phyloP scores from a whole-genome alignment of 768 basidiomycete species.

The Suillus luteus region DNA sequence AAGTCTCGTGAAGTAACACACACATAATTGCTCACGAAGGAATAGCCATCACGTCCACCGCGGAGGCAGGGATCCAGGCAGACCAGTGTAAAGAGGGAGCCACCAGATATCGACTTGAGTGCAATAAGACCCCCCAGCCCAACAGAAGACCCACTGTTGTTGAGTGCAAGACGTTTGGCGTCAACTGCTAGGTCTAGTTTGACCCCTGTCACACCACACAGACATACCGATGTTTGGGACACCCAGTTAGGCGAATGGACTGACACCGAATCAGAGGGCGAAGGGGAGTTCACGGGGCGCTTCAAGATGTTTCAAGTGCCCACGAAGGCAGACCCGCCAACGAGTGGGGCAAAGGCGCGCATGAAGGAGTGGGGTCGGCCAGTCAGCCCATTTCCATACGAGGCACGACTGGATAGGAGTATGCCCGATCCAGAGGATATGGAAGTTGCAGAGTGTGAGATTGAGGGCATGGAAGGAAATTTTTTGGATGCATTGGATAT shows the following conservation, averaged over 20 bases:
- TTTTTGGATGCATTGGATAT: constrained; percentile 8
- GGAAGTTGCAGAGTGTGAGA: constrained; percentile 6
- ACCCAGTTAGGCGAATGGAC: constrained; percentile 17
- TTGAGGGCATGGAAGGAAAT: constrained; percentile 18
- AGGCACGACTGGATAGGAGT: constrained; percentile 34
- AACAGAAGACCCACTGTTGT: constrained; percentile 71
- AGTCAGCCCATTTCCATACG: constrained; percentile 63
- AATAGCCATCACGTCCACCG: constrained; percentile 26
- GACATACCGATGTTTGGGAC: constrained; percentile 20
- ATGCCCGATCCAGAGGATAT: constrained; percentile 14
- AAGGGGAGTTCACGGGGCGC: constrained; percentile 68
- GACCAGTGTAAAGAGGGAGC: constrained; percentile 57
- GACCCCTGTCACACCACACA: constrained; percentile 35
- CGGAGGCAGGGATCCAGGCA: constrained; percentile 4
- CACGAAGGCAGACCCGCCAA: constrained; percentile 68
- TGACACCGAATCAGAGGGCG: constrained; percentile 33
- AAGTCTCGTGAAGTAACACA: not conserved
- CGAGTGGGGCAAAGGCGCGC: constrained; percentile 50
- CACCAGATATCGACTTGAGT: constrained; percentile 61
- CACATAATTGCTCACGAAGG: constrained; percentile 16
- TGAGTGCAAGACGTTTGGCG: constrained; percentile 46
- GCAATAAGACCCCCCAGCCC: constrained; percentile 74
- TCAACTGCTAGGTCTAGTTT: constrained; percentile 34
- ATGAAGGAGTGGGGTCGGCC: constrained; percentile 69
- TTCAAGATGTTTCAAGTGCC: constrained; percentile 58